Evolutionary conservation across 106 monocot species (phyloP), one percentile per base, ranked within the genome.

Genomic region (Dendrobium huoshanense): DNA sequence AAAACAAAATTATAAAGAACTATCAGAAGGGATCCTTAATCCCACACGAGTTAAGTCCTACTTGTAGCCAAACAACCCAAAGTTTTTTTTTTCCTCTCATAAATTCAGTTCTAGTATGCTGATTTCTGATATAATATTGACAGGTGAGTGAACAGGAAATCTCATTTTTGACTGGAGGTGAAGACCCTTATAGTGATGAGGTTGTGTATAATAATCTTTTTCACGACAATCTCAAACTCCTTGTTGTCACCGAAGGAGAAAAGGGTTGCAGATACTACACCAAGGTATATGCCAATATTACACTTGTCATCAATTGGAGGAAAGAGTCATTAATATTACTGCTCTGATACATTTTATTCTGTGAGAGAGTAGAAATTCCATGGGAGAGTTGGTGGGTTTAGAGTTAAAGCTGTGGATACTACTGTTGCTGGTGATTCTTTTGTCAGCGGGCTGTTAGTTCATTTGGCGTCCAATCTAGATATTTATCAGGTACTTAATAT

Each of bases 251-350:
- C 7, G 85, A 86, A 78, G 88, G 88, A 31, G 59, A 81, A 40
- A 81, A 80, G 8, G 88, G 88, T 9, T 88, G 88, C 85, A 88
- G 88, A 81, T 88, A 88, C 54, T 88, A 86, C 83, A 88, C 88
- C 15, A 85, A 83, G 85, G 85, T 88, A 83, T 41, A 37, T 37
- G 37, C 3, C 37, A 2, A 37, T 37, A 37, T 45, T 0, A 45
- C 45, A 45, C 45, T 45, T 11, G 4, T 56, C 56, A 56, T 56
- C 13, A 54, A 54, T 54, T 54, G 54, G 1, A 54, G 54, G 0
- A 54, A 54, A 67, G 27, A 19, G 55, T 19, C 11, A 56, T 56
- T 1, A 56, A 56, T 19, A 56, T 61, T 61, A 9, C 24, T 24
- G 10, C 65, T 65, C 67, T 67, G 1, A 67, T 27, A 9, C 67